Evolutionary conservation across 2,329 filamentous ascomycete species (phyloP), one percentile per base, ranked within the genome.

Genomic region (Alternaria burnsii): DNA sequence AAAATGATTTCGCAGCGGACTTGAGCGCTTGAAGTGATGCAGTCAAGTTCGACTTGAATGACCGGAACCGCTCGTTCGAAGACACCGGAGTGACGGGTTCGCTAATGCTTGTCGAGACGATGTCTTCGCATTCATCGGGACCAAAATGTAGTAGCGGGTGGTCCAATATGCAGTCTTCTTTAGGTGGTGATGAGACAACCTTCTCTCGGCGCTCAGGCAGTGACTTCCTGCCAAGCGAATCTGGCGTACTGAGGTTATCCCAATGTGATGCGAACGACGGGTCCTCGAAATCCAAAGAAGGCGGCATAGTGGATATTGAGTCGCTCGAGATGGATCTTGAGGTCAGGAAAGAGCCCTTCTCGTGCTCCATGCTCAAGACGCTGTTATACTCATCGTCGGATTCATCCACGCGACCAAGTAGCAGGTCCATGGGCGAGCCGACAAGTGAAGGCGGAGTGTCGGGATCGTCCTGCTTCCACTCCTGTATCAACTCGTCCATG

Each of bases 21-120:
- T 86, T 88, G 52, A 89, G 82, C 4, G 85, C 86, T 61, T 87
- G 84, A 20, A 89, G 74, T 0, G 87, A 89, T 2, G 86, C 85
- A 0, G 87, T 89, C 43, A 89, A 78, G 61, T 89, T 89, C 0
- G 87, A 89, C 62, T 86, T 88, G 78, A 89, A 86, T 2, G 82
- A 84, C 55, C 82, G 82, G 44, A 82, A 80, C 28, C 77, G 69
- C 22, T 75, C 63, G 16, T 73, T 70, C 6, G 74, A 70, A 7
- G 69, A 65, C 43, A 72, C 64, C 1, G 72, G 56, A 1, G 66
- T 58, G 10, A 68, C 63, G 5, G 70, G 64, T 22, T 72, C 71
- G 42, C 64, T 69, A 18, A 73, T 56, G 30, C 78, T 69, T 65
- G 69, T 71, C 61, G 67, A 76, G 61, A 67, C 76, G 60, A 64